Evolutionary conservation across 345 rosid genomes (phyloP).

Genomic region (Turritis glabra): DNA sequence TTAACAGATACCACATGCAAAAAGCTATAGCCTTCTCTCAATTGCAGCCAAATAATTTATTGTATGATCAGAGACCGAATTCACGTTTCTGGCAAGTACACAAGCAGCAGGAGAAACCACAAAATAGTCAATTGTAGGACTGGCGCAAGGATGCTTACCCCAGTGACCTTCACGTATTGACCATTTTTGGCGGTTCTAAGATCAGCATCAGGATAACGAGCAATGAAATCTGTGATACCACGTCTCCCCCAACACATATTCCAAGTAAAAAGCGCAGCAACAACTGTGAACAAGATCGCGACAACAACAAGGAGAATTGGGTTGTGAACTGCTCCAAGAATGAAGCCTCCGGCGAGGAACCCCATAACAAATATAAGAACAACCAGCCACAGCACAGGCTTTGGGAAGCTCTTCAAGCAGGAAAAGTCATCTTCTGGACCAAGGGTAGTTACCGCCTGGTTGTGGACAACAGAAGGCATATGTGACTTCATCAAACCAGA

Average conservation of each 20-base stretch:
- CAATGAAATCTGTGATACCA: constrained; percentile 71
- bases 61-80: background rate
- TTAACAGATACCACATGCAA: background rate
- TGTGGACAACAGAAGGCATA: constrained; percentile 65
- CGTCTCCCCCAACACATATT: constrained; percentile 80
- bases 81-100: background rate
- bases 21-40: background rate
- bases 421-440: constrained; percentile 84
- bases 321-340: constrained; percentile 96
- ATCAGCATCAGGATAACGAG: constrained; percentile 90
- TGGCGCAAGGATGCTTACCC: constrained; percentile 61
- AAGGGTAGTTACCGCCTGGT: constrained; percentile 84
- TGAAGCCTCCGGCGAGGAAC: constrained; percentile 97
- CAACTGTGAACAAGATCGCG: constrained; percentile 72
- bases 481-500: constrained; percentile 73
- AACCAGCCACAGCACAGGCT: constrained; percentile 82
- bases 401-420: constrained; percentile 81
- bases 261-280: constrained; percentile 83
- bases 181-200: constrained; percentile 97
- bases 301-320: constrained; percentile 92
- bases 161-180: constrained; percentile 94
- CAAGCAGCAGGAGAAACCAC: background rate
- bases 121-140: background rate
- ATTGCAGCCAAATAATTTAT: background rate
- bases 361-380: constrained; percentile 94